Base-by-base conservation (phyloP, 1,284 basidiomycete species). In the Earliella scabrosa region DNA sequence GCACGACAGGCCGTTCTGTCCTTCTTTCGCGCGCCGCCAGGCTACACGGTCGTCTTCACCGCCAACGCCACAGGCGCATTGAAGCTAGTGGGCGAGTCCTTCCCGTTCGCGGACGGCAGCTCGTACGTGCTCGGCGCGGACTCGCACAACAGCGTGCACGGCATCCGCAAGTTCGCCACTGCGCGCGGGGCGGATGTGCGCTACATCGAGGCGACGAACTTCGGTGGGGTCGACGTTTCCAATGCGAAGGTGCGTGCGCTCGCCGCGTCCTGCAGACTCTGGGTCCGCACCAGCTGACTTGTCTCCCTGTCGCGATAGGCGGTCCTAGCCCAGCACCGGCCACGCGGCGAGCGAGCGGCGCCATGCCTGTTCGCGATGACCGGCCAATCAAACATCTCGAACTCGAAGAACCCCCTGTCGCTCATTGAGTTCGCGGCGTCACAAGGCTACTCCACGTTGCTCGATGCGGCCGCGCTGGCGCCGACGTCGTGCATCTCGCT, bases 111-210 rank as follows among this genome's bases (percentile, higher is more conserved):
- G 29, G 71, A 75, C 39, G 78, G 75, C 10, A 82, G 84, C 45
- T 72, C 69, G 35, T 87, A 85, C 65, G 78, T 92, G 44, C 82
- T 93, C 45, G 80, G 86, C 14, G 78, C 79, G 11, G 90, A 93
- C 69, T 86, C 88, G 11, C 92, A 93, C 69, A 94, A 93, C 66
- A 92, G 90, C 63, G 85, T 94, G 13, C 88, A 93, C 62, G 92
- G 92, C 8, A 87, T 94, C 50, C 81, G 92, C 41, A 80, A 88
- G 69, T 90, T 83, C 64, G 89, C 90, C 0, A 68, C 69, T 2
- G 70, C 75, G 54, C 78, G 76, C 29, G 83, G 83, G 4, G 83
- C 87, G 2, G 66, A 73, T 16, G 82, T 88, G 16, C 72, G 75
- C 41, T 92, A 92, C 68, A 82, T 92, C 46, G 78, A 82, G n/a